Conservation (phyloP, 805 yeast genomes). For the Metschnikowia noctiluminum region DNA sequence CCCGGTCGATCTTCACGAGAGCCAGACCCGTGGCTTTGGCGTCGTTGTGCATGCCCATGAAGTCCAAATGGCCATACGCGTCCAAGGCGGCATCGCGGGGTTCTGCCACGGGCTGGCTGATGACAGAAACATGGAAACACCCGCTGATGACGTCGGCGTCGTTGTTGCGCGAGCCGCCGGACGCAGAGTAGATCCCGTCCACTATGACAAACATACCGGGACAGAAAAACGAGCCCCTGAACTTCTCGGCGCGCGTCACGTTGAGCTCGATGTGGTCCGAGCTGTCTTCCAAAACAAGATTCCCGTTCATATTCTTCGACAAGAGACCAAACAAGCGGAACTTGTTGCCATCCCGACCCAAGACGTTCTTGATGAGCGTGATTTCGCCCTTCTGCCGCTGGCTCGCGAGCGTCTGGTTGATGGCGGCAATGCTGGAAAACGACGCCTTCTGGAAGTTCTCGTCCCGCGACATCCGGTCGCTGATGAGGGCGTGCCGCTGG, state of each 20-base stretch:
- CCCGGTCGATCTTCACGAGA: conserved; percentile 55
- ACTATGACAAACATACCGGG: conserved; percentile 76
- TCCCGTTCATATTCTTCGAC: conserved; percentile 58
- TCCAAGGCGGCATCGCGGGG: conserved; percentile 61
- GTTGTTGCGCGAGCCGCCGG: conserved; percentile 43
- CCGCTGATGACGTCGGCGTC: conserved; percentile 35
- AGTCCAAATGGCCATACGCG: conserved; percentile 76
- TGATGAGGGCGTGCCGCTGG: conserved; percentile 57
- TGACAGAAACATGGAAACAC: conserved; percentile 65
- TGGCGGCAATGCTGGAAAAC: conserved; percentile 42
- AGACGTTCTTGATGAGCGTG: conserved; percentile 74
- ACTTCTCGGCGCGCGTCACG: conserved; percentile 56
- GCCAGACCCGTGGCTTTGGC: conserved; percentile 15
- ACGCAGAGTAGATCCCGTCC: conserved; percentile 79
- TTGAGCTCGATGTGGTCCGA: conserved; percentile 72
- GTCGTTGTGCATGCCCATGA: conserved; percentile 44
- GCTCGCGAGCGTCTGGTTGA: conserved; percentile 23
- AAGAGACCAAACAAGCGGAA: conserved; percentile 80
- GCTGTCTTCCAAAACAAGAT: conserved; percentile 77
- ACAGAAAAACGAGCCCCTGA: conserved; percentile 62
- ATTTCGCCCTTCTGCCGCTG: conserved; percentile 31
- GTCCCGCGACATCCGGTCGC: conserved; percentile 72
- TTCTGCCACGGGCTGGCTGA: conserved; percentile 90
- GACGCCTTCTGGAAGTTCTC: conserved; percentile 63
- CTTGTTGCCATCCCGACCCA: conserved; percentile 78